phyloP scores from a whole-genome alignment of 2,329 filamentous ascomycete species.

The Stachybotrys chartarum region DNA sequence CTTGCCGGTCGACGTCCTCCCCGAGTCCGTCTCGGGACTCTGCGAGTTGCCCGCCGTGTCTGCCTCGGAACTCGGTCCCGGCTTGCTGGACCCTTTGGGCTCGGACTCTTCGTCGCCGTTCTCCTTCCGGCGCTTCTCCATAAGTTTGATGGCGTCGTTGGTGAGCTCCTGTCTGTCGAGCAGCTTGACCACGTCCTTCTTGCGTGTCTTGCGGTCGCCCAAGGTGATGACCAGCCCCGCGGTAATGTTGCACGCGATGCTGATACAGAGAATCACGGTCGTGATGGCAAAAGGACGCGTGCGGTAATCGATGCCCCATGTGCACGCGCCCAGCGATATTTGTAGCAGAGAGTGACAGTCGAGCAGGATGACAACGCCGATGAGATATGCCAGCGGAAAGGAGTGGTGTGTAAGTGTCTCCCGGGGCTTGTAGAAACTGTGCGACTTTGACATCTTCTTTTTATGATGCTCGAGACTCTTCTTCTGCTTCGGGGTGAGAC shows the following conservation, averaged over 20 bases:
- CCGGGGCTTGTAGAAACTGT: slow-evolving; percentile 85
- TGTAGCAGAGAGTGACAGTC: slow-evolving; percentile 76
- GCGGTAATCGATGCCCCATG: slow-evolving; percentile 71
- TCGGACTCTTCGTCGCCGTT: neutral
- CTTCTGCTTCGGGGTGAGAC: slow-evolving; percentile 57
- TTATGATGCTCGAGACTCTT: slow-evolving; percentile 68
- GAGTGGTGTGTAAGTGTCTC: slow-evolving; percentile 77
- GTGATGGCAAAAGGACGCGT: slow-evolving; percentile 65
- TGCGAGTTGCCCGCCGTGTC: neutral
- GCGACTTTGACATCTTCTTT: slow-evolving; percentile 70
- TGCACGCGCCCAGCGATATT: slow-evolving; percentile 69
- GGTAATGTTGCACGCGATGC: slow-evolving; percentile 69
- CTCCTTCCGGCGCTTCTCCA: slow-evolving; percentile 30
- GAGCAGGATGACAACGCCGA: slow-evolving; percentile 71
- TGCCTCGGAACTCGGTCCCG: too few species aligned
- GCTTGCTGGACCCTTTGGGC: neutral
- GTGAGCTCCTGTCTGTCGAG: slow-evolving; percentile 74
- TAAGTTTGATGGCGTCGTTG: slow-evolving; percentile 42
- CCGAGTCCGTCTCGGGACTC: neutral
- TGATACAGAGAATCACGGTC: slow-evolving; percentile 72
- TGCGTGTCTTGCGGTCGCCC: slow-evolving; percentile 69
- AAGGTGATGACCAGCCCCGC: slow-evolving; percentile 71
- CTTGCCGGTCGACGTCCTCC: neutral
- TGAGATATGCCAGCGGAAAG: slow-evolving; percentile 66
- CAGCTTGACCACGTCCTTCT: slow-evolving; percentile 77